Conservation (phyloP, 345 rosid genomes). For the Pugionium cornutum region DNA sequence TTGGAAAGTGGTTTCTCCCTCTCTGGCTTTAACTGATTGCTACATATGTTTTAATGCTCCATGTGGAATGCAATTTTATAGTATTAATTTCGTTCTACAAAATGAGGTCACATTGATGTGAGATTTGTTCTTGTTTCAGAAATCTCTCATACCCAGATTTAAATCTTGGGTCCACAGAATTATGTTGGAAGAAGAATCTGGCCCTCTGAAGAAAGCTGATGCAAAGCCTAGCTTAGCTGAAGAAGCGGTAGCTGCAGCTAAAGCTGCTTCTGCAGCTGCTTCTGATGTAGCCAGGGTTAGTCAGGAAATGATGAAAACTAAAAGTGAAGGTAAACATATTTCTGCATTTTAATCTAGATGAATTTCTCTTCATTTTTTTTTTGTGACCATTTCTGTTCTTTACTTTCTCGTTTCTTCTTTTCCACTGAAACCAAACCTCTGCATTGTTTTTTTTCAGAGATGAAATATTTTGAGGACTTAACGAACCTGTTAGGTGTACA, state of each 20-base stretch:
- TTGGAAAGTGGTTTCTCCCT: neutral
- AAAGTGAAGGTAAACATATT: conserved; percentile 57
- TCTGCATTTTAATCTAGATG: neutral
- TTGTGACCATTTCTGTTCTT: conserved; percentile 6
- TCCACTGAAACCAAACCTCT: conserved; percentile 10
- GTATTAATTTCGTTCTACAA: conserved; percentile 7
- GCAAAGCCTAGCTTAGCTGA: conserved; percentile 76
- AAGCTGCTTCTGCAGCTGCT: conserved; percentile 88
- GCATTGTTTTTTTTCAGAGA: conserved; percentile 54
- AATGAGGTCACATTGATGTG: conserved; percentile 21
- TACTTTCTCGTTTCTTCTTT: conserved; percentile 18
- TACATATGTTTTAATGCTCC: conserved; percentile 14
- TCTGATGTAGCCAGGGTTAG: conserved; percentile 86
- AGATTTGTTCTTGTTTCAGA: conserved; percentile 54
- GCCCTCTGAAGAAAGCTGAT: conserved; percentile 43
- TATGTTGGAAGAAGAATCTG: conserved; percentile 74
- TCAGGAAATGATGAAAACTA: conserved; percentile 76
- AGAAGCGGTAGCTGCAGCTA: conserved; percentile 93
- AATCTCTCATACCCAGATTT: conserved; percentile 67
- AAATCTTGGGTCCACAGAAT: conserved; percentile 88
- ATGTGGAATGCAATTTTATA: conserved; percentile 8
- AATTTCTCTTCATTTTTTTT: neutral
- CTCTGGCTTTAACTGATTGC: conserved; percentile 3
- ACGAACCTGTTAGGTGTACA: conserved; percentile 65
- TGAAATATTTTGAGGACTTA: conserved; percentile 60